Base-by-base conservation (phyloP, 2,329 filamentous ascomycete species). In the Botrytis byssoidea region DNA sequence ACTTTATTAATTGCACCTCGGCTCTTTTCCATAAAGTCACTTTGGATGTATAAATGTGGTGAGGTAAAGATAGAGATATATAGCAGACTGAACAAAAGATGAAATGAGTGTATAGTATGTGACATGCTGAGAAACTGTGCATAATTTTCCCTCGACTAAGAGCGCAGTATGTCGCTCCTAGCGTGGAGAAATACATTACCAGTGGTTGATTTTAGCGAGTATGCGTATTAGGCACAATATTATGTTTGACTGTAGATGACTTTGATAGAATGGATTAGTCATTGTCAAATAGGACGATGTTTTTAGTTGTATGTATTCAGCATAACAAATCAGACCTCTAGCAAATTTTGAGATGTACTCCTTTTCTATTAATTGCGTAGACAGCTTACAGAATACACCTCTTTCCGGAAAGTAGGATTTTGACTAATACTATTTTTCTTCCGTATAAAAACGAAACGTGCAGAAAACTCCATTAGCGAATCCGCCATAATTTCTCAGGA, bases 201-300 rank as follows among this genome's bases (percentile, higher is more conserved):
- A 16, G 16, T 51, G 25, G 25, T 51, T n/a, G 25, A 14, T 51
- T n/a, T 16, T 14, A 16, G 48, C 48, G 48, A 55, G 48, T 4
- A n/a, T 16, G 0, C 0, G 1, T 55, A 55, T n/a, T 7, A 12
- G 7, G 25, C 2, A n/a, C 48, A 51, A 14, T 14, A 51, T 51
- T 0, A 14, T 55, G 14, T 7, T 6, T 16, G 7, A 2, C 12
- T n/a, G 12, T 16, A n/a, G 25, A n/a, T 16, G 25, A n/a, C 48
- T 16, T 55, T 0, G 4, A n/a, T 16, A 3, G 2, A n/a, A n/a
- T 16, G 4, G 2, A n/a, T 12, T 55, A 0, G 2, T n/a, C 16
- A 3, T n/a, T 14, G 2, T 55, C 25, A 16, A 55, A 16, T 7
- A 55, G n/a, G 25, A n/a, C 2, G 4, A 1, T 55, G 5, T n/a